Evolutionary conservation across 495 filamentous ascomycete genomes (phyloP), one percentile per base, ranked within the genome.

Genomic region (Talaromyces liani): DNA sequence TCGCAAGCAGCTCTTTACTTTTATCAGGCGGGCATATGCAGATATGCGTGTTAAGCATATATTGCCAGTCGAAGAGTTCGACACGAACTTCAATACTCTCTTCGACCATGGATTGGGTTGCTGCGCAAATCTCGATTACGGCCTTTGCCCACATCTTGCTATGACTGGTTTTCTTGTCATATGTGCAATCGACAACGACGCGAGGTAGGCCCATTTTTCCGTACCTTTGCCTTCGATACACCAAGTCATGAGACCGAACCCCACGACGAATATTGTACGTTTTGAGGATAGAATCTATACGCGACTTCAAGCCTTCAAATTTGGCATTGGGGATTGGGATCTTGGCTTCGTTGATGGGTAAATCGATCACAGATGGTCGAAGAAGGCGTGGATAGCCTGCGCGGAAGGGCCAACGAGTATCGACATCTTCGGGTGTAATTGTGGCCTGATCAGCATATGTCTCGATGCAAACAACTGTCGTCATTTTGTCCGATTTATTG

Each of bases 131-230:
- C 39, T 61, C 12, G 25, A 27, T 45, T 6, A 61, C 39, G 2
- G 59, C 59, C 25, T 47, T 27, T 29, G 36, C 41, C 59, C 59
- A 61, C 14, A 8, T 27, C 36, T 24, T 27, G 59, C 59, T 61
- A 12, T 61, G 33, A 22, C 25, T 61, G 5, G 22, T 31, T 18
- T 51, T 16, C 16, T 61, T 61, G 41, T 61, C 59, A 29, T 61
- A 61, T 4, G 3, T 45, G n/a, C n/a, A 47, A 31, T 61, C 16
- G 39, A 45, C 59, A 45, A 61, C 9, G 24, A 61, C 33, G 6
- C 59, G 41, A 16, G 54, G 25, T 16, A 57, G 54, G 14, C 14
- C 24, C 14, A 24, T 33, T 18, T 18, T 12, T 12, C 22, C 24
- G 54, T 8, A 16, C 18, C 31, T 27, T 33, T 53, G 49, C 10